Base-by-base conservation (phyloP, 306 rosid species). In the Sesbania bispinosa region DNA sequence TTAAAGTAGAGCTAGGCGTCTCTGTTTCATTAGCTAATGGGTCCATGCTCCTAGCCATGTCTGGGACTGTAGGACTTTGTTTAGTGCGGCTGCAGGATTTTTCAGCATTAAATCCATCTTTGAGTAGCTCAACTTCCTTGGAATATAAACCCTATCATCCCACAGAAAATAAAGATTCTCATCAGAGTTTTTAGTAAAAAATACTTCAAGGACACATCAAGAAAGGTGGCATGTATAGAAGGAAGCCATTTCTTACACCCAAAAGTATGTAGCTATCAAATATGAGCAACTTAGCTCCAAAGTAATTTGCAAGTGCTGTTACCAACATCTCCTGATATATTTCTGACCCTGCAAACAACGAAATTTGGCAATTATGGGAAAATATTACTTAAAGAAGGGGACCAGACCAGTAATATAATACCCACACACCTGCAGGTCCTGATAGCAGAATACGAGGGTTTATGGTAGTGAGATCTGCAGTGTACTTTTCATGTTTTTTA, bases 261-360 rank as follows among this genome's bases (percentile, higher is more conserved):
- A 95, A 76, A 86, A 89, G 87, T 5, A 80, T 85, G 54, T 89
- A 97, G 86, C 96, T 95, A 82, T 95, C 99, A 85, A 95, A 95
- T 75, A 95, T 85, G 72, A 95, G 99, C 84, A 95, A 83, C 86
- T 95, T 95, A 51, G 99, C 96, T 35, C 87, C 96, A 45, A 89
- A 95, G 75, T 87, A 77, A 20, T 89, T 82, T 20, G 99, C 99
- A 79, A 95, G 99, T 38, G 99, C 97, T 88, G 88, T 89, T 33
- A 85, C 92, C 83, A 95, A 65, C 96, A 92, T 89, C 88, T 95
- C 99, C 80, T 92, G 97, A 82, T 95, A 95, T 85, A 95, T 95
- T 81, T 95, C 99, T 15, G 99, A 95, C 67, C 99, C 99, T 95
- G 81, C 65, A 71, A 58, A 52, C 58, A 58, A 65, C 13, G 60